Evolutionary conservation across 1,139 yeast species (phyloP), one percentile per base, ranked within the genome.

Genomic region (Sugiyamaella paludigena): DNA sequence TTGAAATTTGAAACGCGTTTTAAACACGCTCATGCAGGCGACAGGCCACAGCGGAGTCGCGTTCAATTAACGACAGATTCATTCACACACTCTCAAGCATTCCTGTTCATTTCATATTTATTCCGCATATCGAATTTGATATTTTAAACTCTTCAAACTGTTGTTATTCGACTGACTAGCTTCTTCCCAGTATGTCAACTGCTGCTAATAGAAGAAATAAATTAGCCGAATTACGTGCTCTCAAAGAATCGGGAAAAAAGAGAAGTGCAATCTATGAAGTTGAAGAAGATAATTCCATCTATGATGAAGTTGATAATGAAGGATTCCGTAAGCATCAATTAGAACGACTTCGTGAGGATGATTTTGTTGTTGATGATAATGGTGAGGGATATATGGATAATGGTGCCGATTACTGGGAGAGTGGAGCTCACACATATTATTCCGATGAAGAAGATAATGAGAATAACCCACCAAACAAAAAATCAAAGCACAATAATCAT

Each of bases 341-440:
- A 58, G 80, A 85, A 51, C 88, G 89, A 53, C 74, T 92, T 49
- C 75, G 88, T 70, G 83, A 86, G 55, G 97, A 91, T 63, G 96
- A 91, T 63, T 92, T 92, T 64, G 92, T 92, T 43, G 96, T 88
- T 1, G 97, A 89, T 63, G 98, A 92, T 65, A 82, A 84, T 56
- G 96, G 95, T 11, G 84, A 83, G 57, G 94, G 94, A 0, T 92
- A 92, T 62, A 91, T 87, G 1, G 97, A 92, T 61, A 86, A 85
- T 43, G 98, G 98, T 46, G 87, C 78, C 11, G 95, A 91, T 59
- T 95, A 88, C 55, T 87, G 95, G 95, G 89, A 82, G 48, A 79
- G 73, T 33, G 68, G 74, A 9, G 71, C 74, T 8, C 70, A 80
- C 47, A 74, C 77, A 11, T 78, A 78, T 59, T 77, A 77, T 48